phyloP scores from a whole-genome alignment of 805 yeast genomes.

The Candida ulmi region DNA sequence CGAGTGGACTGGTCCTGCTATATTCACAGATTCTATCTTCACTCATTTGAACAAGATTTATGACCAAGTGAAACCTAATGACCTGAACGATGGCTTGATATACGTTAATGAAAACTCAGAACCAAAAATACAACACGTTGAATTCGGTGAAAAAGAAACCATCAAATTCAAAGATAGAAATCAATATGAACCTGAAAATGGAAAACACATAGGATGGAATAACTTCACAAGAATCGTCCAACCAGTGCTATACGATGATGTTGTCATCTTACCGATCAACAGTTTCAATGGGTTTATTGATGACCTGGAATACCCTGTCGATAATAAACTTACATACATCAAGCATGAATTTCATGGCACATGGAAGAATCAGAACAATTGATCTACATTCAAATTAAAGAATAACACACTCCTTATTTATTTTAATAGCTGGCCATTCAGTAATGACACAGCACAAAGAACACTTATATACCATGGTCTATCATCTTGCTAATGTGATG shows the following conservation, averaged over 20 bases:
- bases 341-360: constrained; percentile 16
- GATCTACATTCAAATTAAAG: neutral
- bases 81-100: neutral
- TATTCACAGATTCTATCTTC: constrained; percentile 44
- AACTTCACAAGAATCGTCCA: constrained; percentile 13
- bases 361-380: constrained; percentile 10
- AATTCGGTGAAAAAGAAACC: neutral
- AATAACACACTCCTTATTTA: too few species aligned
- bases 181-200: constrained; percentile 7
- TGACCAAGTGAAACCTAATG: neutral
- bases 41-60: constrained; percentile 34
- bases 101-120: neutral
- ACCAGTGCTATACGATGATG: constrained; percentile 17
- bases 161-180: neutral
- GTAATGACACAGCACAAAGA: too few species aligned
- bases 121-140: neutral
- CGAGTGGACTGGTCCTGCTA: constrained; percentile 49
- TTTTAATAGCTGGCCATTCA: too few species aligned
- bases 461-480: too few species aligned
- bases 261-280: constrained; percentile 13
- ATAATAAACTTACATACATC: constrained; percentile 7
- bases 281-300: constrained; percentile 13
- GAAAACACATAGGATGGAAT: constrained; percentile 16
- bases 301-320: constrained; percentile 1
- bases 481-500: too few species aligned